Percentiles rank a stretch among this genome's conserved stretches.
These are phyloP conservation scores for Porcisia deanei DNA, from an alignment of 208 protist genomes.

Conservation along the genomic window DNA sequence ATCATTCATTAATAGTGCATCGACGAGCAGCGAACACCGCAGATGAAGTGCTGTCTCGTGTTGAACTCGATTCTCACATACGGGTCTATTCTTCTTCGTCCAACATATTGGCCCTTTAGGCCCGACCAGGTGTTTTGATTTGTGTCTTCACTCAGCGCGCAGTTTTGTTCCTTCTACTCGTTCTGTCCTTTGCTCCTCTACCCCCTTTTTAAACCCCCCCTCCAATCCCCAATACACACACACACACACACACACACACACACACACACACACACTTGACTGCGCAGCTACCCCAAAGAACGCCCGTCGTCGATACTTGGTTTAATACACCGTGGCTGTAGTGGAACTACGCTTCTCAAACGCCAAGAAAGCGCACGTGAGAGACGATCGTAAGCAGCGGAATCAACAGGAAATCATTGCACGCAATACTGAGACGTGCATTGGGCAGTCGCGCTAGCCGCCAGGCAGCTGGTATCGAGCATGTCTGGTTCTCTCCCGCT, in stretches of 20 bases:
- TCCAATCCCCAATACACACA: no score
- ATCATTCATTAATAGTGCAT: neutral
- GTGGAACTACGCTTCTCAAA: neutral
- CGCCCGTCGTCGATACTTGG: neutral
- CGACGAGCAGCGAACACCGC: neutral
- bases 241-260: neutral
- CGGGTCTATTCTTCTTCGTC: neutral
- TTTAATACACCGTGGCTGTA: neutral
- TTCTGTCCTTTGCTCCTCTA: conserved; percentile 4
- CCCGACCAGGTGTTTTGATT: neutral
- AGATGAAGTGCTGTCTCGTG: no score
- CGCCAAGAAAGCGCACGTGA: neutral
- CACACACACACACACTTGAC: neutral
- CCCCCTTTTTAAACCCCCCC: conserved; percentile 1
- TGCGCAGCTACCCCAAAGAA: neutral
- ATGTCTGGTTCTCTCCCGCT: neutral
- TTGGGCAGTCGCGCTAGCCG: neutral
- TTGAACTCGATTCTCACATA: neutral
- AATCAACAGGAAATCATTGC: neutral
- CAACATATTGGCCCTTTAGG: neutral
- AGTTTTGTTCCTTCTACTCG: neutral
- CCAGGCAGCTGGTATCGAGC: neutral
- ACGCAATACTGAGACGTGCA: neutral
- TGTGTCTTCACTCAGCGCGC: neutral
- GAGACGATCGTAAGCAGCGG: neutral